Percentiles rank a stretch among this genome's conserved stretches.
These are phyloP conservation scores for Colletotrichum tofieldiae DNA, from an alignment of 2,329 filamentous ascomycete species.

Conservation along the genomic window DNA sequence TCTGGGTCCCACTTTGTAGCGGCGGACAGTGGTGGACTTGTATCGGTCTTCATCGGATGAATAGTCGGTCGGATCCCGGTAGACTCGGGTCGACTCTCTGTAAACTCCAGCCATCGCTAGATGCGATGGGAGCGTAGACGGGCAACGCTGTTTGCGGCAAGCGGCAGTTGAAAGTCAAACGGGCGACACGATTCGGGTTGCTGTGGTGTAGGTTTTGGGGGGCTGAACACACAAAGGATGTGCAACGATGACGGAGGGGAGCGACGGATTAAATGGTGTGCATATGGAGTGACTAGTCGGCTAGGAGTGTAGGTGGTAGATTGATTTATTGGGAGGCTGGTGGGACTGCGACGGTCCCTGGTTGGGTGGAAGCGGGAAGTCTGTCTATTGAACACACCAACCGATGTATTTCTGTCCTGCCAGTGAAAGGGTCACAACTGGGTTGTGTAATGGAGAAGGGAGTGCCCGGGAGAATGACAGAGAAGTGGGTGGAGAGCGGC, in stretches of 20 bases:
- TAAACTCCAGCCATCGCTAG: slow-evolving; percentile 48
- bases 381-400: slow-evolving; percentile 17
- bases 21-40: slow-evolving; percentile 64
- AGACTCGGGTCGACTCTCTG: slow-evolving; percentile 52
- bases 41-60: slow-evolving; percentile 63
- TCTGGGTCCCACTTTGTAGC: slow-evolving; percentile 66
- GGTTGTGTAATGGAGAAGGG: slow-evolving; percentile 20
- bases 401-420: slow-evolving; percentile 1
- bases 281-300: slow-evolving; percentile 25
- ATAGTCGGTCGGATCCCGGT: slow-evolving; percentile 52
- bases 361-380: slow-evolving; percentile 14
- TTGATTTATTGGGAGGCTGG: slow-evolving; percentile 35
- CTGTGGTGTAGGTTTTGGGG: slow-evolving; percentile 24
- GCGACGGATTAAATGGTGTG: slow-evolving; percentile 28
- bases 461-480: slow-evolving; percentile 31
- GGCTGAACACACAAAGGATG: slow-evolving; percentile 38
- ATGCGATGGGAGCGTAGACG: slow-evolving; percentile 27
- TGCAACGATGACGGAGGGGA: slow-evolving; percentile 42
- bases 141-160: slow-evolving; percentile 32
- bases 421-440: not conserved
- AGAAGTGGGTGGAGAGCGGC: slow-evolving; percentile 29
- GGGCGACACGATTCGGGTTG: slow-evolving; percentile 17
- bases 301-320: slow-evolving; percentile 12
- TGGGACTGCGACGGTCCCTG: slow-evolving; percentile 19
- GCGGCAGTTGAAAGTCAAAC: slow-evolving; percentile 26